Percentiles rank a stretch among this genome's conserved stretches.
Evolutionary conservation across 2,329 filamentous ascomycete genomes (phyloP).

Genomic region (Botrytis aclada): DNA sequence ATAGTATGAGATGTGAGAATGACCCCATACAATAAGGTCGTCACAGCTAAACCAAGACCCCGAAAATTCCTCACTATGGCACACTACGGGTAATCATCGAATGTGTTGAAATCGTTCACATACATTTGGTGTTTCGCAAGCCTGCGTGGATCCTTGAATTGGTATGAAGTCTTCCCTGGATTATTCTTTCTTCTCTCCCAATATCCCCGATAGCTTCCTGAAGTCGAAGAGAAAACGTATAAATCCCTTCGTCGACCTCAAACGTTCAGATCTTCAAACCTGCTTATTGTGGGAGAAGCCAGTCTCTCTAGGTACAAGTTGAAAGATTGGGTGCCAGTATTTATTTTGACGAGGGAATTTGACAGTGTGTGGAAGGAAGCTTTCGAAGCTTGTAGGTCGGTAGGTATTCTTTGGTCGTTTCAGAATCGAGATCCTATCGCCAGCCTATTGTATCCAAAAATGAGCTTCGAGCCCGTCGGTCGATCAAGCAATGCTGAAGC

Average conservation of each 20-base stretch:
- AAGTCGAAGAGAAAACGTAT: conserved; percentile 4
- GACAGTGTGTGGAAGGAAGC: conserved; percentile 9
- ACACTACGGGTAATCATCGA: background rate
- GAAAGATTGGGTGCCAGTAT: conserved; percentile 13
- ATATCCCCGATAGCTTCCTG: conserved; percentile 11
- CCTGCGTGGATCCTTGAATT: conserved; percentile 33
- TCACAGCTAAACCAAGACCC: background rate
- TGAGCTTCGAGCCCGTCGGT: conserved; percentile 30
- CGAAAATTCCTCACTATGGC: background rate
- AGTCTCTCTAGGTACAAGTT: conserved; percentile 6
- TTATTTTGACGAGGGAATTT: background rate
- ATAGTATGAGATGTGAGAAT: background rate
- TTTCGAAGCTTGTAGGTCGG: conserved; percentile 21
- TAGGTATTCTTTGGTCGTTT: conserved; percentile 22
- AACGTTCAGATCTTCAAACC: conserved; percentile 5
- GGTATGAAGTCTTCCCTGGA: conserved; percentile 22
- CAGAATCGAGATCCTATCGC: conserved; percentile 24
- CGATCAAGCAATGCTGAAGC: conserved; percentile 33
- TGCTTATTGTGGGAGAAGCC: conserved; percentile 13
- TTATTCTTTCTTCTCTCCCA: conserved; percentile 16
- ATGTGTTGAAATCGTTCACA: conserved; percentile 27
- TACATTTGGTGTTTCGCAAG: conserved; percentile 38
- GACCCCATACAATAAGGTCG: background rate
- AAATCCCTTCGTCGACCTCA: conserved; percentile 2
- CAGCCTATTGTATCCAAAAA: conserved; percentile 11